Base-by-base conservation (phyloP, 345 rosid species). In the Murraya koenigii region DNA sequence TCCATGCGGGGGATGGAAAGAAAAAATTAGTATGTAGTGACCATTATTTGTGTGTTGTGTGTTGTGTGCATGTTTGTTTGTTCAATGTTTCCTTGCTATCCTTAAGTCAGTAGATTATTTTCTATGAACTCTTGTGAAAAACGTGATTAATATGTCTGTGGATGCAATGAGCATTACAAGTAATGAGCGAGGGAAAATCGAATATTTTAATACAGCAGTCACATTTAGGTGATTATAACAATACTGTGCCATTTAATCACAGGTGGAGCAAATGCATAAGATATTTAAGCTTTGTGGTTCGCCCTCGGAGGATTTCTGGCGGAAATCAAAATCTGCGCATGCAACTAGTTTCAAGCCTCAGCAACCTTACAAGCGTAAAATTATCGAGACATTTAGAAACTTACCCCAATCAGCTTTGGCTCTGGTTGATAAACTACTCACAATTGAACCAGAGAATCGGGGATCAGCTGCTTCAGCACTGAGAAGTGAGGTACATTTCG, bases 231-330 rank as follows among this genome's bases (percentile, higher is more conserved):
- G 76, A 61, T 41, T 60, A 39, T 72, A 25, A 26, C 23, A 58
- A 25, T 2, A 66, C 22, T 4, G 26, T 54, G n/a, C 26, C 6
- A 25, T 28, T 22, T 32, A 38, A 63, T 78, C 59, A 15, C 77
- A 94, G 98, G 98, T 97, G 80, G 99, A 97, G 88, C 98, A 97
- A 80, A 84, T 94, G 89, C 99, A 97, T 74, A 97, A 94, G 87
- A 94, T 94, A 59, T 92, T 92, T 77, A 97, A 97, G 90, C 93
- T 97, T 32, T 97, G 98, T 8, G 97, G 99, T 76, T 92, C 98
- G 3, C 92, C 97, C 17, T 82, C 90, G 1, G 98, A 90, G 66
- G 93, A 85, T 17, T 97, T 87, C 78, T 97, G 99, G 99, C 79
- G 67, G 79, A 93, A 84, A 19, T 86, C 87, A 69, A 90, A 88